Evolutionary conservation across 2,329 filamentous ascomycete species (phyloP).

Genomic region (Stemphylium beticola): DNA sequence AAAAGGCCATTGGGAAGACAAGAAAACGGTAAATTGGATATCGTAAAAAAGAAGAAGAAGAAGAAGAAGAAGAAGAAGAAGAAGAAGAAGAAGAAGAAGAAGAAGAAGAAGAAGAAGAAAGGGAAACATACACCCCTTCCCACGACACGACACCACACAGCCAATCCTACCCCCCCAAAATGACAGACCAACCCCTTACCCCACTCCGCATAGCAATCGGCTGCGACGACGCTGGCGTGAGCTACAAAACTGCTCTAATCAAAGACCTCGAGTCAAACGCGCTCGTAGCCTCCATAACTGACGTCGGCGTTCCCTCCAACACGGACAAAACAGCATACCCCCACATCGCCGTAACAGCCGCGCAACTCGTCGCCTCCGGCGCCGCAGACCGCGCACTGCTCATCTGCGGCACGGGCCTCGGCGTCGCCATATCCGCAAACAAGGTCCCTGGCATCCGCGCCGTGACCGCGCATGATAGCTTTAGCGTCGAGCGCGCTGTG

Average conservation of each 20-base stretch:
- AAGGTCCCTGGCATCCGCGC: conserved; percentile 83
- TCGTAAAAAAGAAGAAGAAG: background rate
- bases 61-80: background rate
- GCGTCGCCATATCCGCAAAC: conserved; percentile 88
- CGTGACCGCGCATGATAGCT: conserved; percentile 89
- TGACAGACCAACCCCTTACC: background rate
- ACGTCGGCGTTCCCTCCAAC: conserved; percentile 72
- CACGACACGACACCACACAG: too few species aligned
- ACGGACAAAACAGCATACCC: conserved; percentile 83
- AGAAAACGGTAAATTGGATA: background rate
- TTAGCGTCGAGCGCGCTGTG: conserved; percentile 79
- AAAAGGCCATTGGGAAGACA: background rate
- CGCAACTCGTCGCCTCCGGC: conserved; percentile 66
- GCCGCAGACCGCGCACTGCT: conserved; percentile 78
- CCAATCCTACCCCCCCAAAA: background rate
- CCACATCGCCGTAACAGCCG: conserved; percentile 76
- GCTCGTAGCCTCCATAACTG: conserved; percentile 70
- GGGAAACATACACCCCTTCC: background rate
- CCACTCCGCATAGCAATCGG: conserved; percentile 67
- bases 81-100: background rate
- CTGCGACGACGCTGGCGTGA: conserved; percentile 74
- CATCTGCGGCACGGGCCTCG: conserved; percentile 86
- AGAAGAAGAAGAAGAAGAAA: background rate
- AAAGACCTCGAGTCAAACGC: conserved; percentile 71
- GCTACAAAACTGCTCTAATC: conserved; percentile 81